phyloP scores from a whole-genome alignment of 495 filamentous ascomycete species.

The Neurospora sp. region DNA sequence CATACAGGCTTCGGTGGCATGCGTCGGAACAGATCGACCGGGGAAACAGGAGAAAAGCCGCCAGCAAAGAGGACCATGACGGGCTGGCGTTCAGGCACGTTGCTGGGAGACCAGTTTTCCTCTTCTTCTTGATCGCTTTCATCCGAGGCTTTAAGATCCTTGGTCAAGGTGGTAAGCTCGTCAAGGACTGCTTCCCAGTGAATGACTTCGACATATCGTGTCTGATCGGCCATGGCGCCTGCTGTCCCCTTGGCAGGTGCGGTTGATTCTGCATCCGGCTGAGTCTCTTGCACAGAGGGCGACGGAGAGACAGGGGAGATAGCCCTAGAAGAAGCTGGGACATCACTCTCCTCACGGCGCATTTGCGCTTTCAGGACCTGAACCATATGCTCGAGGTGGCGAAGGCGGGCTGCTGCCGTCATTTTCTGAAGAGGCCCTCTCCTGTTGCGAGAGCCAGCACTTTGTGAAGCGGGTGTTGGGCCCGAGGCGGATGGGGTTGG shows the following conservation, averaged over 20 bases:
- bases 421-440: neutral
- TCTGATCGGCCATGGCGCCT: conserved; percentile 27
- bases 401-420: conserved; percentile 18
- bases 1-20: conserved; percentile 31
- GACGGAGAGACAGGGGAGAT: neutral
- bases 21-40: conserved; percentile 31
- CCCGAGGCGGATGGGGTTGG: conserved; percentile 21
- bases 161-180: conserved; percentile 26
- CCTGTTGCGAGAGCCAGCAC: conserved; percentile 27
- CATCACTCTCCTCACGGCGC: neutral
- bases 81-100: conserved; percentile 5
- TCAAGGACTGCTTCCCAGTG: conserved; percentile 44
- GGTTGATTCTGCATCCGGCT: neutral
- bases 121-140: conserved; percentile 15
- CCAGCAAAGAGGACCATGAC: conserved; percentile 36
- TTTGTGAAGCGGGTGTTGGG: conserved; percentile 26
- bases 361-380: conserved; percentile 32
- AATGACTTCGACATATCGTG: conserved; percentile 38
- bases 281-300: neutral
- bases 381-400: conserved; percentile 44
- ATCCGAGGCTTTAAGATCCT: conserved; percentile 10
- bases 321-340: neutral
- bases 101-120: conserved; percentile 11
- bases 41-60: conserved; percentile 18
- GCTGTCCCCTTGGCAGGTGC: conserved; percentile 8